These are phyloP conservation scores for Kluyveromyces starmeri DNA, from an alignment of 805 yeast genomes.

Conservation along the genomic window DNA sequence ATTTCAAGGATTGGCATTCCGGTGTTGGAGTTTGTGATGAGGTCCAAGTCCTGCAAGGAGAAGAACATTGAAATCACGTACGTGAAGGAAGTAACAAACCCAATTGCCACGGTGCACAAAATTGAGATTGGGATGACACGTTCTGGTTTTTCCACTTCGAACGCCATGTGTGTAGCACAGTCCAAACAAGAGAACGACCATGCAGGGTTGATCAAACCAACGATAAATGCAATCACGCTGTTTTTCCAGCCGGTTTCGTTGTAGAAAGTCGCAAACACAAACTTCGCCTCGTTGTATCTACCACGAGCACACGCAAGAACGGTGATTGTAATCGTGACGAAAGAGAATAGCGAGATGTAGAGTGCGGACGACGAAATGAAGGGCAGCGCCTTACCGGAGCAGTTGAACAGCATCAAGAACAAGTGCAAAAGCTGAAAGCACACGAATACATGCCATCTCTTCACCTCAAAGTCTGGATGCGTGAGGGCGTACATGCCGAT, in stretches of 20 bases:
- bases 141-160: constrained; percentile 53
- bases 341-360: constrained; percentile 47
- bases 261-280: constrained; percentile 49
- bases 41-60: constrained; percentile 46
- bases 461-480: constrained; percentile 30
- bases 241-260: constrained; percentile 57
- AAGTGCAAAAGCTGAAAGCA: constrained; percentile 41
- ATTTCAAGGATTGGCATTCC: constrained; percentile 62
- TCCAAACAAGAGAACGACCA: constrained; percentile 67
- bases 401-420: constrained; percentile 41
- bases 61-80: constrained; percentile 53
- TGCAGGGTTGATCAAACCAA: constrained; percentile 61
- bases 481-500: constrained; percentile 41
- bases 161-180: constrained; percentile 67
- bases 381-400: constrained; percentile 48
- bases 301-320: constrained; percentile 51
- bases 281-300: constrained; percentile 42
- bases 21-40: constrained; percentile 39
- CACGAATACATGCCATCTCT: constrained; percentile 51
- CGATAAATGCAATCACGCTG: constrained; percentile 52
- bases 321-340: constrained; percentile 46
- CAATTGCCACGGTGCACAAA: constrained; percentile 58
- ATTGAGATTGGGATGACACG: constrained; percentile 58
- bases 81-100: constrained; percentile 52
- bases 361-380: constrained; percentile 41